Conservation (phyloP, 257 asterid species). For the Ehretia macrophylla region DNA sequence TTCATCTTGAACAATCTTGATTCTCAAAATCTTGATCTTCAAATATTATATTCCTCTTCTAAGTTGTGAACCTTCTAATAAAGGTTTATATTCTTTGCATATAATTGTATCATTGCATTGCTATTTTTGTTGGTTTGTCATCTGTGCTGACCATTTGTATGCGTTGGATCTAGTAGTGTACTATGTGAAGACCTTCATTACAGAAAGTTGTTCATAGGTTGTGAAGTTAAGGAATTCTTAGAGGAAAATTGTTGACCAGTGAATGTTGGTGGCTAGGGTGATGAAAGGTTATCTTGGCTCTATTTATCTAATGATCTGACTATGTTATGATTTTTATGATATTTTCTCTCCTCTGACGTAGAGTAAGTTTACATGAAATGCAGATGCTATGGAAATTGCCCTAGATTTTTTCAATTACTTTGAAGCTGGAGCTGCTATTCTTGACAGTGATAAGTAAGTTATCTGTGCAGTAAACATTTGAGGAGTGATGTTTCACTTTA, state of each 20-base stretch:
- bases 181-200: too few species aligned
- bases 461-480: not conserved
- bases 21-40: too few species aligned
- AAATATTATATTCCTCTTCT: too few species aligned
- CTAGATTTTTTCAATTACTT: constrained; percentile 92
- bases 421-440: constrained; percentile 94
- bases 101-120: not conserved
- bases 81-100: constrained; percentile 43
- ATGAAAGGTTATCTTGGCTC: too few species aligned
- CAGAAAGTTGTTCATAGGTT: too few species aligned
- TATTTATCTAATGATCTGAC: too few species aligned
- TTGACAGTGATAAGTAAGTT: constrained; percentile 89
- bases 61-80: constrained; percentile 47
- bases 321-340: constrained; percentile 9
- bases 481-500: constrained; percentile 2
- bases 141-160: not conserved
- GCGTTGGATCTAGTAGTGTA: too few species aligned
- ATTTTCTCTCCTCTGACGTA: constrained; percentile 24
- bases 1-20: too few species aligned
- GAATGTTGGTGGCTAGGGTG: too few species aligned
- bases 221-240: too few species aligned
- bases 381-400: constrained; percentile 99
- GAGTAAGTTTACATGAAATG: constrained; percentile 20
- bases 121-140: constrained; percentile 5
- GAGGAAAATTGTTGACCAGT: too few species aligned